Base-by-base conservation (phyloP, 768 basidiomycete species). In the Russula sp. region DNA sequence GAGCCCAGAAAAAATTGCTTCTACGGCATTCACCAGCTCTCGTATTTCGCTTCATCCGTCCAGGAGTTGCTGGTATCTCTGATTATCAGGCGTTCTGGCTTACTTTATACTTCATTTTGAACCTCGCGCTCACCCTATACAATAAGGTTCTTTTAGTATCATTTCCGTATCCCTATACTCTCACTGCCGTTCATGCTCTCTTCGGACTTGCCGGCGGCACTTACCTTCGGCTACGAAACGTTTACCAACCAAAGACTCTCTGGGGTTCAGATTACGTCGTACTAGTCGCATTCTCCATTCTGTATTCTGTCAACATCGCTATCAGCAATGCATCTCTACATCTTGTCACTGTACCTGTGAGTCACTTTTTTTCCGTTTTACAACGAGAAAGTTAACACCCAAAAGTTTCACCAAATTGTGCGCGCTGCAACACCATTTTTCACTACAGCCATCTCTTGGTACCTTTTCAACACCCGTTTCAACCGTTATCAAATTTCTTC, bases 151-250 rank as follows among this genome's bases (percentile, higher is more conserved):
- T 98, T 18, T 84, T 99, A 64, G 86, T 90, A 56, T 83, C 81
- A 59, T 98, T 98, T 70, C 97, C 97, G 0, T 98, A 92, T 69
- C 95, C 96, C 2, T 98, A 98, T 78, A 90, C 93, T 2, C 81
- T 99, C 25, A 98, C 96, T 1, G 94, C 93, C 6, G 67, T 97
- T 5, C 96, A 98, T 70, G 88, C 96, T 4, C 77, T 98, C 13
- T 90, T 86, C 65, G 93, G 94, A 0, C 82, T 86, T 29, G 73
- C 90, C 18, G 97, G 97, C 13, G 89, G 89, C n/a, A 80, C 80
- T 61, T 59, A 86, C 25, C 78, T 92, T 2, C 74, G 87, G 14
- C 78, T 81, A 20, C 73, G 76, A 42, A 83, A 84, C 1, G 65
- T 77, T 20, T 91, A 86, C 70, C 76, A 75, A 0, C 85, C 86